Evolutionary conservation across 2,329 filamentous ascomycete genomes (phyloP).

Genomic region (Colletotrichum sidae): DNA sequence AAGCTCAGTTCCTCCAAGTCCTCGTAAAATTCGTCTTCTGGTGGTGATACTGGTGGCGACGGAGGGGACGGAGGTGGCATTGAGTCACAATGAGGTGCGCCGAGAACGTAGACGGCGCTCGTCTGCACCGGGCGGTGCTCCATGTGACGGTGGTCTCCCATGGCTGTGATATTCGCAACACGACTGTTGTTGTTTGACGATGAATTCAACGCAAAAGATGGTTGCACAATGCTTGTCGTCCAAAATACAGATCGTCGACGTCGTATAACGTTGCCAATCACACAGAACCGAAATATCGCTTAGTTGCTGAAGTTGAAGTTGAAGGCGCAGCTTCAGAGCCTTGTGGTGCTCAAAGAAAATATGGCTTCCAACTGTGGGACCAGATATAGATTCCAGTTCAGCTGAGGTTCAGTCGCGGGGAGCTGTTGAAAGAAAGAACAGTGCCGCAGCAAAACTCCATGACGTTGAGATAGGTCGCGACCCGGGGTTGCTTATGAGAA

Average conservation of each 20-base stretch:
- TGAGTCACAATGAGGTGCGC: slow-evolving; percentile 49
- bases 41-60: slow-evolving; percentile 48
- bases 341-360: neutral
- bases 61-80: slow-evolving; percentile 63
- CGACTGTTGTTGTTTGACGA: neutral
- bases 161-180: slow-evolving; percentile 8
- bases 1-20: slow-evolving; percentile 37
- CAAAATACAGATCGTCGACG: slow-evolving; percentile 7
- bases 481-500: slow-evolving; percentile 1
- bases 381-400: slow-evolving; percentile 15
- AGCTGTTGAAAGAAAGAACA: slow-evolving; percentile 13
- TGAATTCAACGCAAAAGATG: neutral
- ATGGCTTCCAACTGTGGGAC: slow-evolving; percentile 1
- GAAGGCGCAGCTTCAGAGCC: too few species aligned
- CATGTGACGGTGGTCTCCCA: slow-evolving; percentile 33
- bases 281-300: neutral
- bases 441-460: slow-evolving; percentile 23
- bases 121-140: slow-evolving; percentile 61
- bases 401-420: slow-evolving; percentile 23
- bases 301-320: neutral
- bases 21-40: slow-evolving; percentile 32
- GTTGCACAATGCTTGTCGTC: neutral
- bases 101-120: slow-evolving; percentile 62
- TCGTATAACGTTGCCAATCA: slow-evolving; percentile 24
- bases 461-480: slow-evolving; percentile 30